phyloP scores from a whole-genome alignment of 768 basidiomycete genomes.

The Rhizopogon roseolus region DNA sequence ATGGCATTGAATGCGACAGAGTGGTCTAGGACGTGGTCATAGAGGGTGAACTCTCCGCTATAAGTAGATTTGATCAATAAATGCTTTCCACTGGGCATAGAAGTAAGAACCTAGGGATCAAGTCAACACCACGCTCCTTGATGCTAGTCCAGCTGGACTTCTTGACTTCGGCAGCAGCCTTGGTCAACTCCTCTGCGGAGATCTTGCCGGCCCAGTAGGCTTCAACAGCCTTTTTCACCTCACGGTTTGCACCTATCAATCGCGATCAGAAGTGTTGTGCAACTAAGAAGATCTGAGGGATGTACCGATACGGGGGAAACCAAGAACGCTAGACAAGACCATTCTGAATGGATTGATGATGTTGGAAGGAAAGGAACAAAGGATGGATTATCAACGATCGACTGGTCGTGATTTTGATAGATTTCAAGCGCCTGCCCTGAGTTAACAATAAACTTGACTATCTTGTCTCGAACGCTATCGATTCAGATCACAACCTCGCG shows the following conservation, averaged over 20 bases:
- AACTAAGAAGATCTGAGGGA: neutral
- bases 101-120: slow-evolving; percentile 76
- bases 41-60: slow-evolving; percentile 97
- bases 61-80: slow-evolving; percentile 15
- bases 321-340: slow-evolving; percentile 83
- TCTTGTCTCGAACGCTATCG: slow-evolving; percentile 4
- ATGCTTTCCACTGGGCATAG: slow-evolving; percentile 3
- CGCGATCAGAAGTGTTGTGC: neutral
- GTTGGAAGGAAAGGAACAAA: slow-evolving; percentile 12
- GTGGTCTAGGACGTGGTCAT: slow-evolving; percentile 98
- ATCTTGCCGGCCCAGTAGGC: slow-evolving; percentile 96
- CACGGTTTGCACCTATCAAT: slow-evolving; percentile 77
- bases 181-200: slow-evolving; percentile 82
- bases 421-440: slow-evolving; percentile 28
- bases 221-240: slow-evolving; percentile 97
- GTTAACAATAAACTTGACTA: slow-evolving; percentile 12
- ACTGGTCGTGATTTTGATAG: slow-evolving; percentile 24
- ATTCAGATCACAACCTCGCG: slow-evolving; percentile 10
- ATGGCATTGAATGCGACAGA: slow-evolving; percentile 95
- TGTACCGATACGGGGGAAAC: slow-evolving; percentile 87
- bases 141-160: slow-evolving; percentile 85
- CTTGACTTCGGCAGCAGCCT: slow-evolving; percentile 82
- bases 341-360: slow-evolving; percentile 32
- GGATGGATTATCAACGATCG: neutral
- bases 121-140: slow-evolving; percentile 82